Percentiles rank a stretch among this genome's conserved stretches.
These are phyloP conservation scores for Wallacemonas rigidus DNA, from an alignment of 208 protist genomes.

Conservation along the genomic window DNA sequence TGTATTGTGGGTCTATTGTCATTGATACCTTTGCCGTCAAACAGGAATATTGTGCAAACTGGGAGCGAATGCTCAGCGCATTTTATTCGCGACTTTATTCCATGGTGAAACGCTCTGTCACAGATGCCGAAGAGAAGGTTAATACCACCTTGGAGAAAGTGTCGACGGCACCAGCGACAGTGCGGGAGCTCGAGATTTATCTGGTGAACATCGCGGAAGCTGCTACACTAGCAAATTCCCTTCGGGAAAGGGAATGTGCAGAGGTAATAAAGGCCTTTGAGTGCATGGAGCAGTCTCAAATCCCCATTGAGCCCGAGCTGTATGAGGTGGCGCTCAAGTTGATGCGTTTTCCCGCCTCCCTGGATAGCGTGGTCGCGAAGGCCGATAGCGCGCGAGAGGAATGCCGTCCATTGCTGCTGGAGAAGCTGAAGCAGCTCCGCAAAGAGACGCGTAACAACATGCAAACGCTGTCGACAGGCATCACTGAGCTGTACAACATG, in stretches of 20 bases:
- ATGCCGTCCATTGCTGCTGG: slow-evolving; percentile 55
- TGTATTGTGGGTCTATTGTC: slow-evolving; percentile 78
- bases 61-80: slow-evolving; percentile 50
- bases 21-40: slow-evolving; percentile 65
- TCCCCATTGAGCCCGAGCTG: slow-evolving; percentile 58
- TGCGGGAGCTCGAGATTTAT: slow-evolving; percentile 75
- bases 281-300: slow-evolving; percentile 66
- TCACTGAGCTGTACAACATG: slow-evolving; percentile 82
- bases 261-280: slow-evolving; percentile 52
- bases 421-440: slow-evolving; percentile 54
- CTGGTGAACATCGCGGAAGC: slow-evolving; percentile 39
- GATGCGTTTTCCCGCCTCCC: slow-evolving; percentile 55
- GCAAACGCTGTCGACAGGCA: slow-evolving; percentile 63
- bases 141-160: slow-evolving; percentile 36
- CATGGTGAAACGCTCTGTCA: slow-evolving; percentile 35
- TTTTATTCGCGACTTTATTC: slow-evolving; percentile 51
- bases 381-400: slow-evolving; percentile 34
- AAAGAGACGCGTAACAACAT: slow-evolving; percentile 50
- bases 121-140: slow-evolving; percentile 45
- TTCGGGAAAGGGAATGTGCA: slow-evolving; percentile 46
- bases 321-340: slow-evolving; percentile 62
- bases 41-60: slow-evolving; percentile 48
- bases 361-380: slow-evolving; percentile 34
- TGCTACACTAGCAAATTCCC: slow-evolving; percentile 37
- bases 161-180: slow-evolving; percentile 47